These are phyloP conservation scores for Erodium texanum DNA, from an alignment of 441 rosid species.

Conservation along the genomic window DNA sequence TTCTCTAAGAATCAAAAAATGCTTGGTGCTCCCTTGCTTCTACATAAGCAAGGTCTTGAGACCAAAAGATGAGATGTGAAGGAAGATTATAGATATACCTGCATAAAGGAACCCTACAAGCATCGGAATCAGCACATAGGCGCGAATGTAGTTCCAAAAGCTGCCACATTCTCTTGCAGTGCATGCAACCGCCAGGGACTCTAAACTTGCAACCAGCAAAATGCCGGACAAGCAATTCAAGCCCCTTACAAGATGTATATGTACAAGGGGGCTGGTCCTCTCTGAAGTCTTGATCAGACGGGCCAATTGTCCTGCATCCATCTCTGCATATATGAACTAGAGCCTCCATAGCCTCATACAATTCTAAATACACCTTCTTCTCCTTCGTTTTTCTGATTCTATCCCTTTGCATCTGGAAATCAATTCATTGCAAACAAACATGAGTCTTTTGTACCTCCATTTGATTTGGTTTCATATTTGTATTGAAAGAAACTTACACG, in stretches of 20 bases:
- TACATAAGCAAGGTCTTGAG: too few species aligned
- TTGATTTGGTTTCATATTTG: too few species aligned
- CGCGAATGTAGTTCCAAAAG: slow-evolving; percentile 76
- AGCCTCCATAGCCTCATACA: slow-evolving; percentile 88
- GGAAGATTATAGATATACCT: slow-evolving; percentile 25
- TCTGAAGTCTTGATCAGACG: slow-evolving; percentile 58
- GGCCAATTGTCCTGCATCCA: slow-evolving; percentile 89
- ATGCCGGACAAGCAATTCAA: slow-evolving; percentile 66
- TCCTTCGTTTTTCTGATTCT: slow-evolving; percentile 46
- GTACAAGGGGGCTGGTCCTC: slow-evolving; percentile 40
- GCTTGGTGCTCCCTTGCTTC: too few species aligned
- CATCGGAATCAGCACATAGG: slow-evolving; percentile 49
- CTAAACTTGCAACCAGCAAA: slow-evolving; percentile 61
- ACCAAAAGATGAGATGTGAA: neutral
- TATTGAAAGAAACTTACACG: slow-evolving; percentile 28
- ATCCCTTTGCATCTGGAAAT: slow-evolving; percentile 39
- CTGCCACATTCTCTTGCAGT: slow-evolving; percentile 95
- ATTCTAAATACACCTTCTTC: slow-evolving; percentile 49
- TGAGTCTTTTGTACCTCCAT: too few species aligned
- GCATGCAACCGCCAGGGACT: slow-evolving; percentile 65
- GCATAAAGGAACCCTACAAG: slow-evolving; percentile 76
- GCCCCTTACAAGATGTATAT: slow-evolving; percentile 64
- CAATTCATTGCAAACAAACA: neutral
- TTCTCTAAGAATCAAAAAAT: too few species aligned
- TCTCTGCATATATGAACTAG: slow-evolving; percentile 88